Evolutionary conservation across 1,284 basidiomycete genomes (phyloP), one percentile per base, ranked within the genome.

Genomic region (Irpex sp.): DNA sequence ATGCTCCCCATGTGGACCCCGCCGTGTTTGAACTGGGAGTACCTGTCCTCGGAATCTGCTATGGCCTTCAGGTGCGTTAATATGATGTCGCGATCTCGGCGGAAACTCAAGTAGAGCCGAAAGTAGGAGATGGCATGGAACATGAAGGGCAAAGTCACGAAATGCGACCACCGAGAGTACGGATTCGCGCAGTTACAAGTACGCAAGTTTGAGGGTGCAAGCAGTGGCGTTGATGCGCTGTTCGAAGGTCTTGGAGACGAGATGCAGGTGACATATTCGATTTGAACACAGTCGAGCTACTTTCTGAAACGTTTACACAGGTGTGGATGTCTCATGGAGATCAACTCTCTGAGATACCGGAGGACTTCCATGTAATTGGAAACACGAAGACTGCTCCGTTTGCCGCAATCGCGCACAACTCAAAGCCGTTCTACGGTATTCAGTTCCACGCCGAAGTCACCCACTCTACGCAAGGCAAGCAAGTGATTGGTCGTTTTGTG

Each of bases 301-400:
- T 36, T 61, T 19, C n/a, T 69, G 40, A 19, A 47, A 2, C 9
- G n/a, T 26, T 4, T 57, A n/a, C 21, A 2, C 51, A 97, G 92
- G 97, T 98, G 47, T 99, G 97, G 97, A 99, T 99, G 97, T 98
- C 96, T 40, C 97, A 99, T 75, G 97, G 97, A 19, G 97, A 99
- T 77, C 95, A 98, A 72, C 85, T 99, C 57, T 91, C 88, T 40
- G 85, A 84, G 62, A 82, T 92, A 6, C 97, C 97, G 19, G 80
- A 88, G 0, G 80, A 91, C 71, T 99, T 98, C 78, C 87, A 93
- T 72, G 85, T 93, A 68, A 92, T 99, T 68, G 97, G 94, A 5
- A 84, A 84, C 62, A 99, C 97, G 1, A 79, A 85, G 36, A 92
- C 91, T 1, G 96, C 97, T 0, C 97, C 97, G 0, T 99, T 85